phyloP scores from a whole-genome alignment of 176 grass and related monocot genomes.

The Phyllostachys edulis region DNA sequence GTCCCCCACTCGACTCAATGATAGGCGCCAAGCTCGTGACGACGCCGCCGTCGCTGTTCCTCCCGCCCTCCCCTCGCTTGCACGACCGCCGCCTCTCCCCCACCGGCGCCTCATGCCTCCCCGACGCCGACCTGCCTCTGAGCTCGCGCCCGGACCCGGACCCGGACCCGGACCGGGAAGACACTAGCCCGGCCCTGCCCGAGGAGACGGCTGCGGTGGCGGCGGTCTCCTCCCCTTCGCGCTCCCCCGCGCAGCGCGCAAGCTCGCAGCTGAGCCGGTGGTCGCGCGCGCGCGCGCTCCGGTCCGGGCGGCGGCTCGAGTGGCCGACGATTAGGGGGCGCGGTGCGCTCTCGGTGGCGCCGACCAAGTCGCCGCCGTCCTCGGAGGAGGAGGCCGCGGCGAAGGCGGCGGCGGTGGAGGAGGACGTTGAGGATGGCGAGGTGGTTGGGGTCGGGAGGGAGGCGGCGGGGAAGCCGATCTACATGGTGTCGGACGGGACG shows the following conservation, averaged over 20 bases:
- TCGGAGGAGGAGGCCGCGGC: background rate
- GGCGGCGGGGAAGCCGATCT: conserved; percentile 68
- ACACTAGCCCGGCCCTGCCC: background rate
- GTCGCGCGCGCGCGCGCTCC: conserved; percentile 66
- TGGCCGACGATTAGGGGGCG: conserved; percentile 39
- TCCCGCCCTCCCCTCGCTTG: conserved; percentile 25
- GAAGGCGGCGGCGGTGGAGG: background rate
- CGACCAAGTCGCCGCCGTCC: conserved; percentile 12
- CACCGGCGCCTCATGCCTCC: conserved; percentile 14
- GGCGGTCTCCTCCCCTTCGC: conserved; percentile 8
- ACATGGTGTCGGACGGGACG: conserved; percentile 98
- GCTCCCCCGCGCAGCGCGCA: background rate
- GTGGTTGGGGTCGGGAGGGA: background rate
- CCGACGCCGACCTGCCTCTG: background rate
- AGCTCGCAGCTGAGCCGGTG: conserved; percentile 65
- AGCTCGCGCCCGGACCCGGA: background rate
- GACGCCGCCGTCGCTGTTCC: too few species aligned
- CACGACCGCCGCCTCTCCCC: conserved; percentile 1
- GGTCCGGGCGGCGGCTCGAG: conserved; percentile 54
- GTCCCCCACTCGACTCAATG: background rate
- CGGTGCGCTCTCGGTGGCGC: background rate
- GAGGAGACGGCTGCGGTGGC: background rate
- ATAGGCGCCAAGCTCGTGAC: conserved; percentile 16
- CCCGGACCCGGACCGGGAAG: background rate
- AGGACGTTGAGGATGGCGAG: conserved; percentile 25